Percentiles rank a stretch among this genome's conserved stretches.
Conservation (phyloP, 73 alveolate species). For the Uronychia binucleata region DNA sequence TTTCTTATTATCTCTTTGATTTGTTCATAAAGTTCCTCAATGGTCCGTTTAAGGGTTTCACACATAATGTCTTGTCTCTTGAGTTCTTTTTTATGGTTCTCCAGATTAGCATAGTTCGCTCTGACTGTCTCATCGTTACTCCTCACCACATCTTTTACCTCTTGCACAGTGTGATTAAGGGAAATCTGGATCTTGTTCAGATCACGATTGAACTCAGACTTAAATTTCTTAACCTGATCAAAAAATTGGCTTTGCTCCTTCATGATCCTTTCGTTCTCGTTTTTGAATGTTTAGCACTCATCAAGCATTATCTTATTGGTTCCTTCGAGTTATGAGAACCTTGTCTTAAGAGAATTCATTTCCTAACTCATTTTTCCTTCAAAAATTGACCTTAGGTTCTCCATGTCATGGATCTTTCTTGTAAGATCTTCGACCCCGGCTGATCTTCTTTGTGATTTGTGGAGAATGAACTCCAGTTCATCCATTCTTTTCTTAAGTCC, state of each 20-base stretch:
- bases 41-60: slow-evolving; percentile 17
- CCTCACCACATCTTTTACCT: not conserved
- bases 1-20: not conserved
- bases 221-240: slow-evolving; percentile 20
- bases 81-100: slow-evolving; percentile 24
- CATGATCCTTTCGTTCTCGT: slow-evolving; percentile 15
- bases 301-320: slow-evolving; percentile 1
- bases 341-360: not conserved
- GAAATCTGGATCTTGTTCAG: slow-evolving; percentile 7
- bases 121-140: slow-evolving; percentile 16
- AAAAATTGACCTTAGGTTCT: slow-evolving; percentile 5
- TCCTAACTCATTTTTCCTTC: slow-evolving; percentile 10
- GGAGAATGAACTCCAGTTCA: slow-evolving; percentile 32
- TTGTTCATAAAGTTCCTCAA: slow-evolving; percentile 14
- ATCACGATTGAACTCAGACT: slow-evolving; percentile 20
- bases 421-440: slow-evolving; percentile 24
- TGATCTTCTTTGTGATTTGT: slow-evolving; percentile 10
- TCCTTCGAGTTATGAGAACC: not conserved
- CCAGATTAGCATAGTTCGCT: not conserved
- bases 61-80: slow-evolving; percentile 25
- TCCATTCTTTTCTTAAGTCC: slow-evolving; percentile 14
- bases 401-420: slow-evolving; percentile 23
- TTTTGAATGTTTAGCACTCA: slow-evolving; percentile 15
- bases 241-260: slow-evolving; percentile 20
- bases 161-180: slow-evolving; percentile 8